A percentile compares a stretch with the other conserved stretches of the same genome.
Conservation (phyloP, 2,329 filamentous ascomycete species). For the Fusarium duplospermum region DNA sequence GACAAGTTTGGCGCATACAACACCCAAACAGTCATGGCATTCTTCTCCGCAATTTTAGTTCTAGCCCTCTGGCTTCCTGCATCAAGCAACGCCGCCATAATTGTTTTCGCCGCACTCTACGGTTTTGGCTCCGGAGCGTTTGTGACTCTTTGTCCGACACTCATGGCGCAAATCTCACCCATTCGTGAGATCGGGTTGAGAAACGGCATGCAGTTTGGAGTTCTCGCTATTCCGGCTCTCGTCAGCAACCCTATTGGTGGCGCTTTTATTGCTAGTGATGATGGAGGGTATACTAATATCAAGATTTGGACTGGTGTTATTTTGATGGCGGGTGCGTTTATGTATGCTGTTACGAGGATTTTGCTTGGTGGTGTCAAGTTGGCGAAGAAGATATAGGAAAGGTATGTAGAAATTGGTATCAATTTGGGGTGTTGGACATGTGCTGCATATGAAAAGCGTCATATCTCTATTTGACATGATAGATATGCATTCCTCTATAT, state of each 20-base stretch:
- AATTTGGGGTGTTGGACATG: not conserved
- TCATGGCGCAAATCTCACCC: constrained; percentile 63
- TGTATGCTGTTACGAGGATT: not conserved
- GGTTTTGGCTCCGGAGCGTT: constrained; percentile 52
- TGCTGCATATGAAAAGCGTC: too few species aligned
- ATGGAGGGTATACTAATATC: not conserved
- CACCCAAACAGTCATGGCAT: constrained; percentile 58
- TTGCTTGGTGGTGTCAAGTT: not conserved
- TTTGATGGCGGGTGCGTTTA: not conserved
- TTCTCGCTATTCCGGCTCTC: constrained; percentile 27
- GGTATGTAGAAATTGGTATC: not conserved
- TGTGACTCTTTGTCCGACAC: constrained; percentile 46
- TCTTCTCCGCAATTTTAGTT: constrained; percentile 40
- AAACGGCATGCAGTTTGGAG: constrained; percentile 52
- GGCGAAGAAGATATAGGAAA: not conserved
- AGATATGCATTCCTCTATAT: not conserved
- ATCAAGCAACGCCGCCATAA: constrained; percentile 35
- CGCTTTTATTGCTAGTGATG: constrained; percentile 14
- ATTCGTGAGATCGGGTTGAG: constrained; percentile 66
- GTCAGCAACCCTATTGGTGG: constrained; percentile 40
- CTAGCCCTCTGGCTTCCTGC: constrained; percentile 53
- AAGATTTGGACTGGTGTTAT: constrained; percentile 4
- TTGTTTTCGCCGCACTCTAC: constrained; percentile 49
- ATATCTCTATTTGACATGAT: too few species aligned
- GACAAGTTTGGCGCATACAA: constrained; percentile 55